phyloP scores from a whole-genome alignment of 306 rosid genomes.

The Inga leiocalycina region DNA sequence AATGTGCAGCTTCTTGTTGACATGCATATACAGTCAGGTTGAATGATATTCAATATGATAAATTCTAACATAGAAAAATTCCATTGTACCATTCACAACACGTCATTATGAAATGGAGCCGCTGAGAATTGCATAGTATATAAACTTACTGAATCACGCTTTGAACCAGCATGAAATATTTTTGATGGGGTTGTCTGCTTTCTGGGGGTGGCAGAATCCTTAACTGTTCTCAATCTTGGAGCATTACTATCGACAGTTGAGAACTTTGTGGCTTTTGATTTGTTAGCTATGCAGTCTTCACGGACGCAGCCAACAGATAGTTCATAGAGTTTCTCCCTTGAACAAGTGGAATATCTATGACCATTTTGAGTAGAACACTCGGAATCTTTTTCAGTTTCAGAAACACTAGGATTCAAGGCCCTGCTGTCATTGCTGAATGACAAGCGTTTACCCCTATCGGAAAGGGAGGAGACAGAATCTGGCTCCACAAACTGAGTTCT shows the following conservation, averaged over 20 bases:
- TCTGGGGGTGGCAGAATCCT: slow-evolving; percentile 50
- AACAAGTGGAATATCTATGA: slow-evolving; percentile 45
- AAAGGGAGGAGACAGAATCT: slow-evolving; percentile 45
- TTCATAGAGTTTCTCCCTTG: slow-evolving; percentile 46
- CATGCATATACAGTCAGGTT: not conserved
- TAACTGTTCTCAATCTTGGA: slow-evolving; percentile 45
- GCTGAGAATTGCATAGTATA: not conserved
- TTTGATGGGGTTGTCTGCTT: slow-evolving; percentile 50
- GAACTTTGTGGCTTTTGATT: slow-evolving; percentile 54
- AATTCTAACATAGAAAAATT: not conserved
- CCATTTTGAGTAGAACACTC: slow-evolving; percentile 57
- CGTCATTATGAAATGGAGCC: slow-evolving; percentile 8
- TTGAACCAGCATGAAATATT: slow-evolving; percentile 36
- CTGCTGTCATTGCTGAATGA: slow-evolving; percentile 66
- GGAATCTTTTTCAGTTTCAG: slow-evolving; percentile 71
- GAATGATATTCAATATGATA: slow-evolving; percentile 5
- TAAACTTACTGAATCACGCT: slow-evolving; percentile 62
- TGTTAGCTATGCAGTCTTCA: slow-evolving; percentile 34
- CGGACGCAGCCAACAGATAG: slow-evolving; percentile 40
- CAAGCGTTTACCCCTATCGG: slow-evolving; percentile 55
- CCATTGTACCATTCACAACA: not conserved
- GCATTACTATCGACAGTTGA: slow-evolving; percentile 44
- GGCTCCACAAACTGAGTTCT: slow-evolving; percentile 72
- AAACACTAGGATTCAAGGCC: slow-evolving; percentile 76
- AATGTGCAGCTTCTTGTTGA: slow-evolving; percentile 16